Evolutionary conservation across 495 filamentous ascomycete genomes (phyloP), one percentile per base, ranked within the genome.

Genomic region (Aspergillus coremiiformis): DNA sequence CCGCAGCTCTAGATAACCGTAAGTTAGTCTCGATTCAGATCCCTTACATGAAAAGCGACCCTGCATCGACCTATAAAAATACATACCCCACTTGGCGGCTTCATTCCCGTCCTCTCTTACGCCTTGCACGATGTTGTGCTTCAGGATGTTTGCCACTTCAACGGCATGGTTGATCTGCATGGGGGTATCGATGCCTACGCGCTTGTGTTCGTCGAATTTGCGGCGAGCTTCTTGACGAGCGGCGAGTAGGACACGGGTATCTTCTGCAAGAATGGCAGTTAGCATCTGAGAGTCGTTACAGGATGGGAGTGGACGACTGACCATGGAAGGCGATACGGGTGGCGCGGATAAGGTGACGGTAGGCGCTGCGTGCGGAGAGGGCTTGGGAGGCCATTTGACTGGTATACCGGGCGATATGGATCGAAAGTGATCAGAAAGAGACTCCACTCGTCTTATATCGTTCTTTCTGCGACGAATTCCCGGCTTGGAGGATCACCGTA

Each of bases 121-220:
- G 33, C 93, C 93, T 62, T 97, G 93, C 2, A 98, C 89, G 10
- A 97, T 73, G 64, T 97, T 97, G 63, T 87, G 74, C 60, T 81
- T 74, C 56, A 98, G 62, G 51, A 97, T 83, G 48, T 74, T 77
- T 5, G 93, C 88, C 21, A 96, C 82, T 47, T 94, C 89, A 51
- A 90, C 74, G 24, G 92, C 94, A 61, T 94, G 82, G 51, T 81
- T 71, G 54, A 98, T 78, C 7, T 73, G 70, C 71, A 76, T 72
- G 14, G 67, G 68, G 10, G 66, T 74, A 14, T 78, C 76, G 4
- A 81, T 63, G 5, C 72, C 68, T 2, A 89, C 66, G 1, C 68
- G 64, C 22, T 81, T 76, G 61, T 86, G 85, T 22, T 74, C 64
- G 17, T 82, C 80, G 68, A 98, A 98, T 20, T 72, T 78, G 2